Evolutionary conservation across 83 land plant species (phyloP).

Genomic region (Picea abies): DNA sequence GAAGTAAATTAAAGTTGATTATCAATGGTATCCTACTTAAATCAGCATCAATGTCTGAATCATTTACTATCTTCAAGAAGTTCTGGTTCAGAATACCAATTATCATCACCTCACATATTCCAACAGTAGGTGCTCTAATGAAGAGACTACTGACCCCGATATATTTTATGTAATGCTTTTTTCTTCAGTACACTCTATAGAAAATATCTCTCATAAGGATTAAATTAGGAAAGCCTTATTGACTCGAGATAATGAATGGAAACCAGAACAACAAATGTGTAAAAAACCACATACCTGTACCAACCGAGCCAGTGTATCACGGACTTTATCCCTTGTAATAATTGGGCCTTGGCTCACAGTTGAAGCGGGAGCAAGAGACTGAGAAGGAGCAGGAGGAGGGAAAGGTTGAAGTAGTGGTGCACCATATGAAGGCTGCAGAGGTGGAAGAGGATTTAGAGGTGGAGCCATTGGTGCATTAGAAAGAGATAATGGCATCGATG

Average conservation of each 20-base stretch:
- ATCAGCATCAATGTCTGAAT: not conserved
- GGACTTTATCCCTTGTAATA: constrained; percentile 60
- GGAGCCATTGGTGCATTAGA: constrained; percentile 8
- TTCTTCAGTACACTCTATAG: not conserved
- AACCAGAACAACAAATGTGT: not conserved
- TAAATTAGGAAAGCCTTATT: not conserved
- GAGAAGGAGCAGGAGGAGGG: constrained; percentile 73
- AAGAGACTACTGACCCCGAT: not conserved
- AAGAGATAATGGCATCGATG: constrained; percentile 1
- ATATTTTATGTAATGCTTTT: not conserved
- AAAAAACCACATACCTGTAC: constrained; percentile 44
- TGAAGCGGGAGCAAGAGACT: constrained; percentile 46
- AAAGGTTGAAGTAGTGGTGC: constrained; percentile 71
- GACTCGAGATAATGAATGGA: not conserved
- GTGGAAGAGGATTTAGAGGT: constrained; percentile 44
- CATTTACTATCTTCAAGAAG: not conserved
- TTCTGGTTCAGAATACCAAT: not conserved
- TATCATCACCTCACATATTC: not conserved
- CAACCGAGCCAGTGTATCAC: constrained; percentile 55
- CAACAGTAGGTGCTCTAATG: not conserved
- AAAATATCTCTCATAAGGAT: not conserved
- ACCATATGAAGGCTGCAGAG: constrained; percentile 60
- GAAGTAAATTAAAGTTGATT: not conserved
- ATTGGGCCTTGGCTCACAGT: constrained; percentile 20
- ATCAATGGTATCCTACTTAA: not conserved